A percentile compares a stretch with the other conserved stretches of the same genome.
Conservation (phyloP, 257 asterid species). For the Fraxinus quadrangulata region DNA sequence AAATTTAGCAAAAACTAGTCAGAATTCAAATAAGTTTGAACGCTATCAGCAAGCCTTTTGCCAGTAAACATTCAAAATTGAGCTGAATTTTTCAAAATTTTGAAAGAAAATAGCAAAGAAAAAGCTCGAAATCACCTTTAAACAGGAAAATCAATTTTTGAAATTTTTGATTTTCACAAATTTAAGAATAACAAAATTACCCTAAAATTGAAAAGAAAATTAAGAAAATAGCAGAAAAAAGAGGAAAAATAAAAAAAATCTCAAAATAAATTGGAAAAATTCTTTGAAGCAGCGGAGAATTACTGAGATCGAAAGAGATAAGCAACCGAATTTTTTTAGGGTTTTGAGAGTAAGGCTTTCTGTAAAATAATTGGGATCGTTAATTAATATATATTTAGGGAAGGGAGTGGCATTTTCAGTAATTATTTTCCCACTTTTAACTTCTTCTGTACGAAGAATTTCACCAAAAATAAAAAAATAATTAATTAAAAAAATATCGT, state of each 20-base stretch:
- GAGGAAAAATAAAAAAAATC: constrained; percentile 36
- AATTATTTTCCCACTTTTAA: not conserved
- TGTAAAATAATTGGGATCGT: constrained; percentile 23
- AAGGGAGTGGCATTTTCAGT: constrained; percentile 3
- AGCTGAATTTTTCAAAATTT: constrained; percentile 29
- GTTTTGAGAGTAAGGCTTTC: constrained; percentile 36
- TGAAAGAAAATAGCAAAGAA: constrained; percentile 33
- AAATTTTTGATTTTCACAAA: constrained; percentile 27
- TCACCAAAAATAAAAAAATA: not conserved
- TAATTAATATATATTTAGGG: constrained; percentile 26
- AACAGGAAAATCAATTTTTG: constrained; percentile 33
- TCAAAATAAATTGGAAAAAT: constrained; percentile 39
- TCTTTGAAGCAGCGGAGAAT: constrained; percentile 24
- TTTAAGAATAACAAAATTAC: constrained; percentile 36
- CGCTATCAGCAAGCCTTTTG: not conserved
- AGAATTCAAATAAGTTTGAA: constrained; percentile 24
- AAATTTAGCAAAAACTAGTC: constrained; percentile 24
- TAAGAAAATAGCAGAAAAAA: constrained; percentile 32
- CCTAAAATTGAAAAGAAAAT: constrained; percentile 26
- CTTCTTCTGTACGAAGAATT: constrained; percentile 5
- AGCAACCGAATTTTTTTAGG: constrained; percentile 31
- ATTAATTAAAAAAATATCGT: not conserved
- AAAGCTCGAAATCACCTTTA: constrained; percentile 32
- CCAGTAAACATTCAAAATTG: constrained; percentile 25
- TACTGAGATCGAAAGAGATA: constrained; percentile 28